Evolutionary conservation across 805 yeast species (phyloP).

Genomic region (Metschnikowia baotianmanensis): DNA sequence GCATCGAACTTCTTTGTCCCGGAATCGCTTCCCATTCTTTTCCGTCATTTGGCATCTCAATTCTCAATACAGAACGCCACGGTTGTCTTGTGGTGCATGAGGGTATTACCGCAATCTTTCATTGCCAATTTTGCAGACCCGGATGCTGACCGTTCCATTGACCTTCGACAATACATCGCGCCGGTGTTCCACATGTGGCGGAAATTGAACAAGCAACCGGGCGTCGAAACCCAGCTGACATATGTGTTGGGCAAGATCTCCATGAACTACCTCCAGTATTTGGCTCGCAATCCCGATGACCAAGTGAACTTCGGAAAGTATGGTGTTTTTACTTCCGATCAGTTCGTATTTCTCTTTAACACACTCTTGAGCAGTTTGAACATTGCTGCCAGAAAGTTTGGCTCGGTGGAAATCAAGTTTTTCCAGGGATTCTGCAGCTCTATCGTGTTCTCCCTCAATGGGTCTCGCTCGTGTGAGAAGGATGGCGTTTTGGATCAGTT

Average conservation of each 20-base stretch:
- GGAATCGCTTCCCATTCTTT: conserved; percentile 47
- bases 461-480: conserved; percentile 38
- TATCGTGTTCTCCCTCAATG: conserved; percentile 62
- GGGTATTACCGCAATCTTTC: conserved; percentile 50
- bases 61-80: conserved; percentile 55
- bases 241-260: conserved; percentile 63
- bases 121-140: conserved; percentile 23
- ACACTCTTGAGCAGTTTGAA: conserved; percentile 46
- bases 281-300: conserved; percentile 21
- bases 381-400: conserved; percentile 48
- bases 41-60: conserved; percentile 49
- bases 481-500: conserved; percentile 53
- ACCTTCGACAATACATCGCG: conserved; percentile 58
- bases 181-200: conserved; percentile 74
- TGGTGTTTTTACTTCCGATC: conserved; percentile 65
- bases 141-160: conserved; percentile 25
- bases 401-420: conserved; percentile 39
- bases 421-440: conserved; percentile 43
- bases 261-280: conserved; percentile 41
- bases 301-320: conserved; percentile 38
- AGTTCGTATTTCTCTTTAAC: conserved; percentile 59
- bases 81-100: conserved; percentile 50
- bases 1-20: conserved; percentile 55
- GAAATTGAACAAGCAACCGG: conserved; percentile 44
- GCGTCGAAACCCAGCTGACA: conserved; percentile 62